Evolutionary conservation across 805 yeast species (phyloP), one percentile per base, ranked within the genome.

Genomic region (Danielia reshetovae): DNA sequence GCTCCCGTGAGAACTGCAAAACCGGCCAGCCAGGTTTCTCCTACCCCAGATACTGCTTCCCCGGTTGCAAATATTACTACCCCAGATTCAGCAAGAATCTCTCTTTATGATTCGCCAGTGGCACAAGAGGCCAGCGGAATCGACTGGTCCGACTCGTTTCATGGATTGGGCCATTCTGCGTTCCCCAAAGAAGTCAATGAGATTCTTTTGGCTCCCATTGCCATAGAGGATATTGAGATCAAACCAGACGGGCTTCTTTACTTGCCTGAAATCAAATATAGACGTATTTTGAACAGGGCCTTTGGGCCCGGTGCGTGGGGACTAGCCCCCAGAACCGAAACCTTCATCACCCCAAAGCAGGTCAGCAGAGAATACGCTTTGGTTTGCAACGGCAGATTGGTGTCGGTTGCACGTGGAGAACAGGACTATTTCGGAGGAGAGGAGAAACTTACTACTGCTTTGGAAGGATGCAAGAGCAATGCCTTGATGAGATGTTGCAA

Each of bases 301-400:
- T 90, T 93, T 67, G 98, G 98, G 3, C 96, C 98, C 5, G 98
- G 98, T 18, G 97, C 95, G 2, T 93, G 98, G 98, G 97, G 97
- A 1, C 67, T 93, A 36, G 96, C 94, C 1, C 97, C 98, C 8
- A 68, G 98, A 36, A 79, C 95, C 0, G 90, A 85, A 45, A 83
- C 95, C 1, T 66, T 77, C 34, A 77, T 93, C 21, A 82, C 95
- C 2, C 73, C 79, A 19, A 78, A 74, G 42, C 71, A 79, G 32
- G 79, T 93, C 21, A 86, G 96, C 8, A 72, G 97, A 45, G 98
- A 93, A 55, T 93, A 87, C 54, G 97, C 86, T 0, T 65, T 93
- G 33, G 71, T 93, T 3, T 83, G 95, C 47, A 78, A 82, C 39
- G 97, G 97, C 1, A 74, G 95, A 45, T 66, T 93, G 32, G 95